Evolutionary conservation across 1,139 yeast species (phyloP).

Genomic region (Candida labiduridarum): DNA sequence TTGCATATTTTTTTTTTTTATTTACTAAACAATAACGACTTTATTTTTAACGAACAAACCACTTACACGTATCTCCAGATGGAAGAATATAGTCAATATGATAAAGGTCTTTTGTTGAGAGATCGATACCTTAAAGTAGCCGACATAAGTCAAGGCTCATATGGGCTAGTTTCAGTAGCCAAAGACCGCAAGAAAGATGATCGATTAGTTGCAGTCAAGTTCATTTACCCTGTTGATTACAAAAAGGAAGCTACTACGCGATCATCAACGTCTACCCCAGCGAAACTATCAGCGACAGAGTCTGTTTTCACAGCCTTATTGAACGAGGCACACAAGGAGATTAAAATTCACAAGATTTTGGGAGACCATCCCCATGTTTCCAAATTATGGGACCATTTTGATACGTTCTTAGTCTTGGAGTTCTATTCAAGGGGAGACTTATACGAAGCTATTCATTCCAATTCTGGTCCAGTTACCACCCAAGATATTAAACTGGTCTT

Average conservation of each 20-base stretch:
- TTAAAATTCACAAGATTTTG: slow-evolving; percentile 68
- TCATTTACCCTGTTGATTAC: slow-evolving; percentile 58
- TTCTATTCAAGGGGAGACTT: slow-evolving; percentile 91
- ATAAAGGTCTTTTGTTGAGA: slow-evolving; percentile 63
- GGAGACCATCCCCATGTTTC: slow-evolving; percentile 71
- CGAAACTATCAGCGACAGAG: slow-evolving; percentile 29
- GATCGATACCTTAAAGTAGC: slow-evolving; percentile 69
- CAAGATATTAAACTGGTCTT: slow-evolving; percentile 75
- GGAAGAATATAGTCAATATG: slow-evolving; percentile 55
- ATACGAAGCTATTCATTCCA: slow-evolving; percentile 87
- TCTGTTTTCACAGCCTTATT: slow-evolving; percentile 39
- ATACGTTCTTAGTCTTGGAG: slow-evolving; percentile 79
- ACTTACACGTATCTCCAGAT: slow-evolving; percentile 19
- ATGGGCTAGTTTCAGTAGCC: slow-evolving; percentile 89
- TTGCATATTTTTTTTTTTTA: slow-evolving; percentile 2
- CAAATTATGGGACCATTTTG: slow-evolving; percentile 72
- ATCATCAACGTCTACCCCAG: slow-evolving; percentile 42
- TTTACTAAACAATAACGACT: slow-evolving; percentile 1
- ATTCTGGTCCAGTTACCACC: slow-evolving; percentile 77
- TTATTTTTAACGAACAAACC: background rate
- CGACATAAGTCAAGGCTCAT: slow-evolving; percentile 89
- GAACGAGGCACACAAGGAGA: slow-evolving; percentile 79
- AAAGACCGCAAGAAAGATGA: slow-evolving; percentile 58
- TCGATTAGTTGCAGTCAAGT: slow-evolving; percentile 79
- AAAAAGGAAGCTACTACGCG: slow-evolving; percentile 22